Evolutionary conservation across 768 basidiomycete species (phyloP), one percentile per base, ranked within the genome.

Genomic region (Termitomyces sp.): DNA sequence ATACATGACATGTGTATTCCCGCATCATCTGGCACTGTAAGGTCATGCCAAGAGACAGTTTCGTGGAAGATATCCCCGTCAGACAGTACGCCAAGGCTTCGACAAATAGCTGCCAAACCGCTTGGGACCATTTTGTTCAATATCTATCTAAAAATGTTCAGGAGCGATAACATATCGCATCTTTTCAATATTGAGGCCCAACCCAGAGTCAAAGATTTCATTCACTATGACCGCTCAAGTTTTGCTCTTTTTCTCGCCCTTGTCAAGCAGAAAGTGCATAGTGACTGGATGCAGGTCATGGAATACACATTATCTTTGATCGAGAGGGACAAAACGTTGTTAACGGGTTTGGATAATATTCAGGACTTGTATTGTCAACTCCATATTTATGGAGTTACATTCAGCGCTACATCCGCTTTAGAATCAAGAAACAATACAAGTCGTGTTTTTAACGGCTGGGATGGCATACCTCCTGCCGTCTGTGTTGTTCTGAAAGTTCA

Each of bases 361-460:
- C 80, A 83, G 56, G 82, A 85, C 43, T 65, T 85, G 51, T 77
- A 71, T 50, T 63, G 70, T 18, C 74, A 79, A 18, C 66, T 82
- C 4, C 72, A 81, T 58, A 69, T 74, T 14, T 66, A 74, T 24
- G 74, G 72, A 14, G 61, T 83, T 56, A 72, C 74, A 4, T 67
- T 68, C 24, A 54, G 54, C 0, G 58, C 63, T 32, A 65, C 69
- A 45, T 48, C 52, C n/a, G 54, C 30, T 33, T 26, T 35, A 28
- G n/a, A 5, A 8, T 38, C 22, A n/a, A 30, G 44, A 33, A 36
- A 16, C 22, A 52, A 53, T 38, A 52, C 36, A 45, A 62, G 24
- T 60, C 62, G 56, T 62, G 63, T 56, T 3, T 72, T 75, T 55
- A 18, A 55, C 7, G 52, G 56, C 3, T 76, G 76, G 74, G 54